Percentiles rank a stretch among this genome's conserved stretches.
These are phyloP conservation scores for Proliferodiscus dingleyae DNA, from an alignment of 2,329 filamentous ascomycete species.

Conservation along the genomic window DNA sequence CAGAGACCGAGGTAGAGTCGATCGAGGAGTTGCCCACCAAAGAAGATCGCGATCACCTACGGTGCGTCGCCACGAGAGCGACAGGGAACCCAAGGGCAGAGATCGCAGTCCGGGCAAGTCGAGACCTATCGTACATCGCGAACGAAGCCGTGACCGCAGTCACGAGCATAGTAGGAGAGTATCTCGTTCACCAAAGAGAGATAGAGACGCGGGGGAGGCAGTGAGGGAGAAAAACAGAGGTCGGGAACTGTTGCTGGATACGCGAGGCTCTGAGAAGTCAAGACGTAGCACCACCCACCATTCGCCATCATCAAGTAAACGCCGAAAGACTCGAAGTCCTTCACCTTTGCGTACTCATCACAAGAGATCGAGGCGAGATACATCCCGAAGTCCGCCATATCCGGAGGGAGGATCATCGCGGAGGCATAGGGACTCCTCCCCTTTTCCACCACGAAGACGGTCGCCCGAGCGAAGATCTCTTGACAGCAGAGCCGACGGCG, in stretches of 20 bases:
- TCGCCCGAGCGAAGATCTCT: conserved; percentile 23
- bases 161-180: conserved; percentile 25
- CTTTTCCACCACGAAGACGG: conserved; percentile 25
- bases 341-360: conserved; percentile 30
- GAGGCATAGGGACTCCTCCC: conserved; percentile 25
- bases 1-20: conserved; percentile 38
- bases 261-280: conserved; percentile 30
- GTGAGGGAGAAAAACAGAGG: conserved; percentile 32
- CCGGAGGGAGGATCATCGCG: conserved; percentile 21
- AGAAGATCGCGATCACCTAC: conserved; percentile 34
- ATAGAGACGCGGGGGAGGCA: conserved; percentile 29
- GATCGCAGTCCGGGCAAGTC: conserved; percentile 29
- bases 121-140: conserved; percentile 24
- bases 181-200: conserved; percentile 27
- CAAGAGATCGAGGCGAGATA: conserved; percentile 29
- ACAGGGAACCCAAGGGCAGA: conserved; percentile 27
- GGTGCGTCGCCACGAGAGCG: conserved; percentile 32
- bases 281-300: conserved; percentile 27
- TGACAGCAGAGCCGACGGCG: conserved; percentile 19
- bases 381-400: conserved; percentile 29
- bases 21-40: conserved; percentile 33
- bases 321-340: conserved; percentile 31
- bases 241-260: conserved; percentile 30
- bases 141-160: conserved; percentile 27
- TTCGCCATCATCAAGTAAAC: conserved; percentile 31